Evolutionary conservation across 495 filamentous ascomycete species (phyloP).

Genomic region (Talaromyces liani): DNA sequence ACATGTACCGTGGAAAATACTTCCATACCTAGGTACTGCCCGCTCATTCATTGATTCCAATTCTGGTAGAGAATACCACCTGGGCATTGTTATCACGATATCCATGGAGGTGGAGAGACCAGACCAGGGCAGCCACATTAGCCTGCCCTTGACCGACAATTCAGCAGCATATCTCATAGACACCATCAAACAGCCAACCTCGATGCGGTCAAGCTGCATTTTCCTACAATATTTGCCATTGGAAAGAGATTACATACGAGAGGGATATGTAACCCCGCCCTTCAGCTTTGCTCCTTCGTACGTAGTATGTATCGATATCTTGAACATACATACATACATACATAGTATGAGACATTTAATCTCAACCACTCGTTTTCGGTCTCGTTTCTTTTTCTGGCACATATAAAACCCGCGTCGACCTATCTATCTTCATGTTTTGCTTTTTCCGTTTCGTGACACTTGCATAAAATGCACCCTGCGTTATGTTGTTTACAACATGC

Average conservation of each 20-base stretch:
- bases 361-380: background rate
- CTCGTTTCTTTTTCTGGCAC: background rate
- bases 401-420: background rate
- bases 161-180: background rate
- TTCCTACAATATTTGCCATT: background rate
- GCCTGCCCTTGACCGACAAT: background rate
- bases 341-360: slow-evolving; percentile 12
- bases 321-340: background rate
- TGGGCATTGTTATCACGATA: background rate
- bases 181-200: background rate
- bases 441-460: background rate
- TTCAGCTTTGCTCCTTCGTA: background rate
- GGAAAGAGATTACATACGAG: too few relatives aligned
- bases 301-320: background rate
- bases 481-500: background rate
- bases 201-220: background rate
- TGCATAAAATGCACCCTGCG: background rate
- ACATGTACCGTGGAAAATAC: background rate
- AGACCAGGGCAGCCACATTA: background rate
- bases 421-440: background rate
- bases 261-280: background rate
- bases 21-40: too few relatives aligned
- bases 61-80: background rate
- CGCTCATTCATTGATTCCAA: background rate
- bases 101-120: background rate